These are phyloP conservation scores for Thinopyrum elongatum DNA, from an alignment of 176 grass and related monocot genomes.

Conservation along the genomic window DNA sequence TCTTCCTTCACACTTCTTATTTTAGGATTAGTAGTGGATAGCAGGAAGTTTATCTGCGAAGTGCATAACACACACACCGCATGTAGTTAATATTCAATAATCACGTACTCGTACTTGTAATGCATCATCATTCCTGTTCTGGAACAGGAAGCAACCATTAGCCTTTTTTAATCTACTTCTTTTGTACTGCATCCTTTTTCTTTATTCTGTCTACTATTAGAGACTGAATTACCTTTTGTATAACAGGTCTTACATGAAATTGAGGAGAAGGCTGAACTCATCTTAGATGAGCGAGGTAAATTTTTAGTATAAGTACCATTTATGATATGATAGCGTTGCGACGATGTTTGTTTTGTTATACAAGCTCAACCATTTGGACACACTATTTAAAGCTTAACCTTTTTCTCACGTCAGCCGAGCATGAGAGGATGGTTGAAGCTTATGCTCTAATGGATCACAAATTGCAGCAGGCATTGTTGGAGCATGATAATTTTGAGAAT, in stretches of 20 bases:
- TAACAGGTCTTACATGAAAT: conserved; percentile 92
- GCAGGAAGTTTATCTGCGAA: not conserved
- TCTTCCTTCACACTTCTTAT: not conserved
- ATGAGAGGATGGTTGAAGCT: conserved; percentile 87
- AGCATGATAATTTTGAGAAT: conserved; percentile 93
- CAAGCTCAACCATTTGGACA: not conserved
- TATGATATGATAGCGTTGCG: not conserved
- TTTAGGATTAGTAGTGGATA: not conserved
- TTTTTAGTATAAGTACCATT: conserved; percentile 12
- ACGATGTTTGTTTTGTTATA: not conserved
- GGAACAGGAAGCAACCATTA: not conserved
- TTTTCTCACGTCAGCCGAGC: conserved; percentile 66
- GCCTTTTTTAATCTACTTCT: not conserved
- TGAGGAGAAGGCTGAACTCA: conserved; percentile 93
- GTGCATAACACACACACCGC: not conserved
- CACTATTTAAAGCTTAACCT: not conserved
- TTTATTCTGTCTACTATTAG: not conserved
- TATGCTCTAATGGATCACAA: conserved; percentile 93
- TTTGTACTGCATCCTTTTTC: not conserved
- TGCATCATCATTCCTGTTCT: not conserved
- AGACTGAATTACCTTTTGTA: conserved; percentile 26
- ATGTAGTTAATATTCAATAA: not conserved
- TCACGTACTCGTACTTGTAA: not conserved
- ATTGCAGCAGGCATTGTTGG: conserved; percentile 86
- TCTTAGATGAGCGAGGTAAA: conserved; percentile 91